These are phyloP conservation scores for Cercospora berteroae DNA, from an alignment of 2,329 filamentous ascomycete genomes.

Conservation along the genomic window DNA sequence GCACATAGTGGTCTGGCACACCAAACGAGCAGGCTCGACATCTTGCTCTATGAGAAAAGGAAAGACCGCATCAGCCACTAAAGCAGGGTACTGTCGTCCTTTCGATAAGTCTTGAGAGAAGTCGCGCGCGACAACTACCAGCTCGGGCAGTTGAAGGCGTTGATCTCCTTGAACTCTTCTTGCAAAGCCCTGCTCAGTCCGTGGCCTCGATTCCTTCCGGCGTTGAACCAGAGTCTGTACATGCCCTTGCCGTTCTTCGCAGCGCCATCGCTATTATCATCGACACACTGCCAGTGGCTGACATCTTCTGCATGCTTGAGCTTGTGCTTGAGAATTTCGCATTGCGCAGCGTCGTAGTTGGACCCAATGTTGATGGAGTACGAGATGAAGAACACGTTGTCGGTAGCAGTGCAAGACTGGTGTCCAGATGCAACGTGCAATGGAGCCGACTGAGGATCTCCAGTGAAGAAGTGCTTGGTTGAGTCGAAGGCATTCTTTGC, in stretches of 20 bases:
- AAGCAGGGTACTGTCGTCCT: neutral
- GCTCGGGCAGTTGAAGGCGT: conserved; percentile 15
- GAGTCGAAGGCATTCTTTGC: neutral
- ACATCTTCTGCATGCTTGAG: neutral
- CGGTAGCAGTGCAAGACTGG: conserved; percentile 7
- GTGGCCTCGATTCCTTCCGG: neutral
- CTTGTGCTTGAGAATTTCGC: neutral
- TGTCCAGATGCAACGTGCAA: neutral
- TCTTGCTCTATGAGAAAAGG: neutral
- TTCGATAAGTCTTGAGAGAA: neutral
- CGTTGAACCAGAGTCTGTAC: conserved; percentile 7
- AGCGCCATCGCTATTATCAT: conserved; percentile 1
- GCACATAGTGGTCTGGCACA: neutral
- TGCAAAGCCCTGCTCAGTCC: neutral
- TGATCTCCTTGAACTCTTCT: conserved; percentile 5
- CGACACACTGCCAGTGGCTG: conserved; percentile 7
- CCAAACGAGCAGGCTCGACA: neutral
- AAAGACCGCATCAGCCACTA: neutral
- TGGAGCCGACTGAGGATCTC: neutral
- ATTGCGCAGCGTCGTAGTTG: neutral
- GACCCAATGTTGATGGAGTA: conserved; percentile 9
- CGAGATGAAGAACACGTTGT: conserved; percentile 11
- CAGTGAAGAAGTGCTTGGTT: conserved; percentile 1
- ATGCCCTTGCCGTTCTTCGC: neutral
- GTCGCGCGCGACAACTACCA: neutral